Percentiles rank a stretch among this genome's conserved stretches.
These are phyloP conservation scores for Diophrys appendiculata DNA, from an alignment of 73 alveolate genomes.

Conservation along the genomic window DNA sequence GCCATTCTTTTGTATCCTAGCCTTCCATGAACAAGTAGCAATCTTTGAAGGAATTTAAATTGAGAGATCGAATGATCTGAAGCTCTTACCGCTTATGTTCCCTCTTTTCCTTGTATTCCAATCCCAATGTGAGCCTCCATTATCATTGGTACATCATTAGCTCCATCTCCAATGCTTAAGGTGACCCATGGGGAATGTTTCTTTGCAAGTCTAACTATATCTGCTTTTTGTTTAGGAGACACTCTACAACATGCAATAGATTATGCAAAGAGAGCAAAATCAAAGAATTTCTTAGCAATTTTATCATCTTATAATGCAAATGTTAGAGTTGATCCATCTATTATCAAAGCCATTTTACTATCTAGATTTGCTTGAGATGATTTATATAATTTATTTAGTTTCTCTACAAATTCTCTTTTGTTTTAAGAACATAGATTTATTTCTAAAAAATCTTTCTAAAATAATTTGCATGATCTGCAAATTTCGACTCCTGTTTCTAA, in stretches of 20 bases:
- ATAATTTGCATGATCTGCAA: slow-evolving; percentile 81
- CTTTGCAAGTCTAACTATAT: slow-evolving; percentile 80
- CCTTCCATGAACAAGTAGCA: slow-evolving; percentile 97
- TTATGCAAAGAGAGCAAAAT: slow-evolving; percentile 61
- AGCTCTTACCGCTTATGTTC: slow-evolving; percentile 85
- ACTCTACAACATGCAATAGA: slow-evolving; percentile 87
- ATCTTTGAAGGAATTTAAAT: slow-evolving; percentile 78
- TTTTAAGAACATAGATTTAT: slow-evolving; percentile 54
- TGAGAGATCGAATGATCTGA: slow-evolving; percentile 84
- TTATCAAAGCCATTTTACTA: slow-evolving; percentile 31
- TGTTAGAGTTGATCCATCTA: slow-evolving; percentile 63
- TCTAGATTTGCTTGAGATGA: not conserved
- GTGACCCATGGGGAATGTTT: slow-evolving; percentile 29
- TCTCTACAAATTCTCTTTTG: slow-evolving; percentile 6
- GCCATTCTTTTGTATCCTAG: slow-evolving; percentile 82
- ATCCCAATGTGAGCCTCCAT: slow-evolving; percentile 89
- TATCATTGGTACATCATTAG: slow-evolving; percentile 80
- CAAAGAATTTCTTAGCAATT: slow-evolving; percentile 48
- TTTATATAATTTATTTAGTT: too few relatives aligned
- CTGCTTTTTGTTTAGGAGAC: slow-evolving; percentile 74
- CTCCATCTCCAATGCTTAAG: slow-evolving; percentile 86
- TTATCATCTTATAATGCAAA: slow-evolving; percentile 36
- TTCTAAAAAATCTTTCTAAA: slow-evolving; percentile 63
- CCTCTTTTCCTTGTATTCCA: slow-evolving; percentile 89
- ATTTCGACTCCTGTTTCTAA: slow-evolving; percentile 87